Evolutionary conservation across 2,329 filamentous ascomycete genomes (phyloP).

Genomic region (Thyridium curvatum): DNA sequence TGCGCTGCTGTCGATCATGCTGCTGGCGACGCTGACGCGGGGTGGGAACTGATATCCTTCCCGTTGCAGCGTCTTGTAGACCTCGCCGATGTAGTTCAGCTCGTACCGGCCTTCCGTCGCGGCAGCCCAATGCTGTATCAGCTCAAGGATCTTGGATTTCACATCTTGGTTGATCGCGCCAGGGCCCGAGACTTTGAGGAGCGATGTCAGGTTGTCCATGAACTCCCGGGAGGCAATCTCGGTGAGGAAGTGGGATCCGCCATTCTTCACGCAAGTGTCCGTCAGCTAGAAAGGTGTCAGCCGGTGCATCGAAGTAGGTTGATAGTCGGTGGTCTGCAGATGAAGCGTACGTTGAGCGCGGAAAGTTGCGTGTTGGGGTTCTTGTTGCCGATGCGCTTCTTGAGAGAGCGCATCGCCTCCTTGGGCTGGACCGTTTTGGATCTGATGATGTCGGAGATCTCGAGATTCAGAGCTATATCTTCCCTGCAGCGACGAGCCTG

Average conservation of each 20-base stretch:
- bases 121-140: conserved; percentile 89
- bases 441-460: conserved; percentile 95
- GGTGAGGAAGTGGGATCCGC: conserved; percentile 85
- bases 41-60: conserved; percentile 91
- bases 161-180: conserved; percentile 79
- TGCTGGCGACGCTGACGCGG: conserved; percentile 79
- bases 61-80: conserved; percentile 73
- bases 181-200: conserved; percentile 73
- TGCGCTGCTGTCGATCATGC: conserved; percentile 95
- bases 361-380: conserved; percentile 96
- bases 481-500: conserved; percentile 53
- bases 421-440: conserved; percentile 97
- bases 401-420: conserved; percentile 95
- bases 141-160: conserved; percentile 81
- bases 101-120: conserved; percentile 82
- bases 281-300: conserved; percentile 55
- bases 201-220: conserved; percentile 91
- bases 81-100: conserved; percentile 79
- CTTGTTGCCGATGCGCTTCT: conserved; percentile 90
- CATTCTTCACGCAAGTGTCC: conserved; percentile 98
- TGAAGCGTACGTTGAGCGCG: conserved; percentile 68
- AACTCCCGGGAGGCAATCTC: conserved; percentile 97
- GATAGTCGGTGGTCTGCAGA: conserved; percentile 6
- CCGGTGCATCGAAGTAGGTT: no score
- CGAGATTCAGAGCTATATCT: conserved; percentile 94